Evolutionary conservation across 257 asterid genomes (phyloP).

Genomic region (Rhazya stricta): DNA sequence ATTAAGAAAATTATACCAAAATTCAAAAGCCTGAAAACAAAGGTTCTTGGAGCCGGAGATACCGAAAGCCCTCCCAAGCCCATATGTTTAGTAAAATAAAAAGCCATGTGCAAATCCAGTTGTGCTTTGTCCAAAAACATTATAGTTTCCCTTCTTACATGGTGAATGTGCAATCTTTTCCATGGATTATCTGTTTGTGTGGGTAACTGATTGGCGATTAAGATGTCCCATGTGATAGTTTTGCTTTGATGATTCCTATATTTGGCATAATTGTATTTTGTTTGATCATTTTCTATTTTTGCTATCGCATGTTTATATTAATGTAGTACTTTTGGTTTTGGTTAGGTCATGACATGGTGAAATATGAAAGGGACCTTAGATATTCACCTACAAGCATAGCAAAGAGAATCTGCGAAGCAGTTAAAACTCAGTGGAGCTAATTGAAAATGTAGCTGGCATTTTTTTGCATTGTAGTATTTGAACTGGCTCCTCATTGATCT

Average conservation of each 20-base stretch:
- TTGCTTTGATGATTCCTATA: neutral
- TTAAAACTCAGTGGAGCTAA: neutral
- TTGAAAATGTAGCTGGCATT: no score
- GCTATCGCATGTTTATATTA: neutral
- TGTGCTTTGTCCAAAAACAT: neutral
- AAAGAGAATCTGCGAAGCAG: neutral
- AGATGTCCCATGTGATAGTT: neutral
- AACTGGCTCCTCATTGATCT: neutral
- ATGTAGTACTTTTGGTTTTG: neutral
- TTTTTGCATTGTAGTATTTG: neutral
- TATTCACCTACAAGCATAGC: neutral
- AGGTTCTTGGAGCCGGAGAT: neutral
- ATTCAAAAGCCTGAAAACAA: neutral
- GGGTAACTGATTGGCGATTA: neutral
- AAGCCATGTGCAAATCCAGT: neutral
- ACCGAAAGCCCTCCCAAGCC: neutral
- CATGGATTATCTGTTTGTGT: neutral
- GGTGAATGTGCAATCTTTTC: neutral
- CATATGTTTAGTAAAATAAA: no score
- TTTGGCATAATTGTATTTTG: neutral
- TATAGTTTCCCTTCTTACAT: neutral
- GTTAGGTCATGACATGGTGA: neutral
- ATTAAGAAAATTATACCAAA: neutral
- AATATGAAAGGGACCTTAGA: neutral
- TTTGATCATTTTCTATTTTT: neutral